phyloP scores from a whole-genome alignment of 1,139 yeast genomes.

The Debaryomycetaceae sp. region DNA sequence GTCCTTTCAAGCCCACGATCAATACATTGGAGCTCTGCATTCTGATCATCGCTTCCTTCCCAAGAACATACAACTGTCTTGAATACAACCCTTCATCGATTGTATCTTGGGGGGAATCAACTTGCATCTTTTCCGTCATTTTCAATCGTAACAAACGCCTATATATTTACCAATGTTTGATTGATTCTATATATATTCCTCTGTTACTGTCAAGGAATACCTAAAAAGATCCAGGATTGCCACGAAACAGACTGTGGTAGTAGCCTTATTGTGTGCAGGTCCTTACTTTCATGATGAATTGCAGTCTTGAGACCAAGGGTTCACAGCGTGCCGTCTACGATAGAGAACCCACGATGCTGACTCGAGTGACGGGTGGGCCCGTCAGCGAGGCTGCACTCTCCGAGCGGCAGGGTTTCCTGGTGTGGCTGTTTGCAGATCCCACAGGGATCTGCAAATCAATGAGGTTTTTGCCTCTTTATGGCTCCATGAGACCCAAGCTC shows the following conservation, averaged over 20 bases:
- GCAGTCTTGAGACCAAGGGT: neutral
- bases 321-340: too few species aligned
- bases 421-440: too few species aligned
- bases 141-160: neutral
- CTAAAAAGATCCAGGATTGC: neutral
- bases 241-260: neutral
- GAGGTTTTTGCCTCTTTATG: too few species aligned
- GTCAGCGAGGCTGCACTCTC: too few species aligned
- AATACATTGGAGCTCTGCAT: constrained; percentile 92
- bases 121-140: constrained; percentile 47
- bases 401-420: too few species aligned
- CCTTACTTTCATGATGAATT: neutral
- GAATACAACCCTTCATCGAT: constrained; percentile 95
- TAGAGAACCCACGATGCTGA: too few species aligned
- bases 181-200: neutral
- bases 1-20: constrained; percentile 81
- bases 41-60: constrained; percentile 95
- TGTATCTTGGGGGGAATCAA: constrained; percentile 47
- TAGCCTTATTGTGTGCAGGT: neutral
- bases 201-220: neutral
- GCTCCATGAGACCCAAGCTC: too few species aligned
- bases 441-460: too few species aligned
- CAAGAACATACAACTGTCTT: constrained; percentile 90
- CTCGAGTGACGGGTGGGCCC: too few species aligned
- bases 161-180: neutral